phyloP scores from a whole-genome alignment of 2,329 filamentous ascomycete genomes.

The Coniochaeta sp. region DNA sequence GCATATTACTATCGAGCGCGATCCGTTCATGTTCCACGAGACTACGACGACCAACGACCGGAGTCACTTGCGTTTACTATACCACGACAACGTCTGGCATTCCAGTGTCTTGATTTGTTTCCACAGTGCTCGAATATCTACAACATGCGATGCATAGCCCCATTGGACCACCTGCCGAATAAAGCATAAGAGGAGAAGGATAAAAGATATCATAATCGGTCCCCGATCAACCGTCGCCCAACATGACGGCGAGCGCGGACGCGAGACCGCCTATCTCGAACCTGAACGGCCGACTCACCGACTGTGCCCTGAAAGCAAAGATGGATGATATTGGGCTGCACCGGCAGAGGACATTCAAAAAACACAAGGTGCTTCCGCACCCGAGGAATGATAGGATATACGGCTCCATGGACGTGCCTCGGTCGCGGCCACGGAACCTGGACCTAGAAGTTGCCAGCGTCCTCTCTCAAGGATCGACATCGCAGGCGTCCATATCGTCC shows the following conservation, averaged over 20 bases:
- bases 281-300: conserved; percentile 24
- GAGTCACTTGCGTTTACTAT: neutral
- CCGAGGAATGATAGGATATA: conserved; percentile 14
- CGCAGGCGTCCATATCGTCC: conserved; percentile 11
- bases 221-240: conserved; percentile 5
- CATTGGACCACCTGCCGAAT: neutral
- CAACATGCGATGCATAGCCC: conserved; percentile 1
- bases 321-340: conserved; percentile 21
- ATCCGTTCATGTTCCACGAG: neutral
- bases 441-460: conserved; percentile 11
- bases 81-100: neutral
- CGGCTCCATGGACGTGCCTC: conserved; percentile 8
- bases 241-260: conserved; percentile 18
- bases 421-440: conserved; percentile 11
- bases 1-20: neutral
- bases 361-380: conserved; percentile 36
- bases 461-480: conserved; percentile 9
- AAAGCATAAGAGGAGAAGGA: conserved; percentile 7
- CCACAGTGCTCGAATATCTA: neutral
- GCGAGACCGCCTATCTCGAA: conserved; percentile 18
- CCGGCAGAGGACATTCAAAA: conserved; percentile 32
- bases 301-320: conserved; percentile 19
- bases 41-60: neutral
- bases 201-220: conserved; percentile 8
- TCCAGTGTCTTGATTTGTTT: neutral